A percentile compares a stretch with the other conserved stretches of the same genome.
Conservation (phyloP, 129 eudicot genomes). For the Pittosporum tobira region DNA sequence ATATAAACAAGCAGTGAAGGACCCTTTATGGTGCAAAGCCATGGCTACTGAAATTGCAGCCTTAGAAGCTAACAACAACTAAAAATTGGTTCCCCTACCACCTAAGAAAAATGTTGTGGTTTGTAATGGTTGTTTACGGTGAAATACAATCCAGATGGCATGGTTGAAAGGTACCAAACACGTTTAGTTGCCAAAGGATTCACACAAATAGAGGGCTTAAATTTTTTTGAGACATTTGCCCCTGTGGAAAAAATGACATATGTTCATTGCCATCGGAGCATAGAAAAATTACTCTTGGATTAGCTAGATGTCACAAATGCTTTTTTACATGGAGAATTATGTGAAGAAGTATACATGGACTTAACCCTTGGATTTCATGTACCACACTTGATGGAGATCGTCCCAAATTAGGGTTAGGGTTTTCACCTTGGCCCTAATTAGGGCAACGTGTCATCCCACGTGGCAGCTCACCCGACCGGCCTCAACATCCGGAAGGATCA, state of each 20-base stretch:
- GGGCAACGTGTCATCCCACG: too few species aligned
- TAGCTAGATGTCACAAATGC: conserved; percentile 5
- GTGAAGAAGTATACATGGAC: background rate
- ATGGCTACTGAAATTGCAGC: background rate
- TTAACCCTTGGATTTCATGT: background rate
- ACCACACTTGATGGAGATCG: too few species aligned
- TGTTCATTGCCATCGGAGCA: background rate
- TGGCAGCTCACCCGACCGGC: too few species aligned
- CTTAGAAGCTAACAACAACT: background rate
- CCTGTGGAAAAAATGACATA: background rate
- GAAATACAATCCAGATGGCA: too few species aligned
- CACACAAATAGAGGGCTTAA: background rate
- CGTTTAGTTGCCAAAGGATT: conserved; percentile 6
- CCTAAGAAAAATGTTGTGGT: background rate
- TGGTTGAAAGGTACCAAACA: background rate
- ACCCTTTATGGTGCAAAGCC: background rate
- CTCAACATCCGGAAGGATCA: too few species aligned
- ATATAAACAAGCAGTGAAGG: background rate
- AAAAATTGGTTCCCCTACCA: background rate
- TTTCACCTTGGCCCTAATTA: too few species aligned
- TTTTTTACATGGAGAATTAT: conserved; percentile 9
- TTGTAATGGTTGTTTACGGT: too few species aligned
- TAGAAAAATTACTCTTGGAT: background rate
- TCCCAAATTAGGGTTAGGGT: too few species aligned
- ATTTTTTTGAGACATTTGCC: background rate